Conservation (phyloP, 495 filamentous ascomycete species). For the Penicillium odoratum region DNA sequence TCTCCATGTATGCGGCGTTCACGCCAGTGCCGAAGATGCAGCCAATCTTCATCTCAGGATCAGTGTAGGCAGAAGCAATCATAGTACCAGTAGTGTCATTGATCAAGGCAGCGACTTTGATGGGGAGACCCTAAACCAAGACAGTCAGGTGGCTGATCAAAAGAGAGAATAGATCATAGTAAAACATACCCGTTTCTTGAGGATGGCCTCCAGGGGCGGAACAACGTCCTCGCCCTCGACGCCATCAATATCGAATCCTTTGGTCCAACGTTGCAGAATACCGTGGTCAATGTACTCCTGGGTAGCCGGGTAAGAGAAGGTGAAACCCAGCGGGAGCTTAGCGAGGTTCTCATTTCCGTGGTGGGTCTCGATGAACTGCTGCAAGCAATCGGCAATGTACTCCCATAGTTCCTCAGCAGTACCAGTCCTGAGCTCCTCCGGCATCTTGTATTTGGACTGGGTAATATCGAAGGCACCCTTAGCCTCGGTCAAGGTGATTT, state of each 20-base stretch:
- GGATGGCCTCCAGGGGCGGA: conserved; percentile 82
- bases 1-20: conserved; percentile 98
- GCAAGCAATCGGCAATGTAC: conserved; percentile 94
- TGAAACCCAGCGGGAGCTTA: conserved; percentile 84
- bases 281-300: conserved; percentile 97
- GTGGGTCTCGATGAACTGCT: conserved; percentile 94
- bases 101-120: conserved; percentile 90
- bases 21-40: conserved; percentile 99
- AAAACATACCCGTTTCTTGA: conserved; percentile 68
- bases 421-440: conserved; percentile 91
- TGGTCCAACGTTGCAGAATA: conserved; percentile 95
- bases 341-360: conserved; percentile 66
- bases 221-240: conserved; percentile 96
- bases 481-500: conserved; percentile 86
- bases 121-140: conserved; percentile 71
- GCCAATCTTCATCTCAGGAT: conserved; percentile 86
- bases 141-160: neutral
- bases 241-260: conserved; percentile 96
- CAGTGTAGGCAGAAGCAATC: conserved; percentile 96
- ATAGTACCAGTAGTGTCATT: conserved; percentile 99
- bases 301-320: conserved; percentile 96
- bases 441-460: conserved; percentile 97
- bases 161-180: neutral
- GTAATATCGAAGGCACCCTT: conserved; percentile 98
- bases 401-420: conserved; percentile 92